These are phyloP conservation scores for Salix koriyanagi DNA, from an alignment of 345 rosid species.

Conservation along the genomic window DNA sequence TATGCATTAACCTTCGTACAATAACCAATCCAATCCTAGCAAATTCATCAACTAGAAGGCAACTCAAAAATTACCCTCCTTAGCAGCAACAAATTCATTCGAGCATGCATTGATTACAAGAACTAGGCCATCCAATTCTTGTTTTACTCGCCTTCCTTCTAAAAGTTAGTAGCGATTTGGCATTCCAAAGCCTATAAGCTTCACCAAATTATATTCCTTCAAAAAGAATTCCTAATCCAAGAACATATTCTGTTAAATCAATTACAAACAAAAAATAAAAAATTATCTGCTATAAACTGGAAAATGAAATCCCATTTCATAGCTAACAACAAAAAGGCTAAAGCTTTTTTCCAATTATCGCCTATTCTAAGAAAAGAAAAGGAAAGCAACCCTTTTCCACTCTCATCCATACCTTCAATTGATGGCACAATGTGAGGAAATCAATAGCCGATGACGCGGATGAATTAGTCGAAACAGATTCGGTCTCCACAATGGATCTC, in stretches of 20 bases:
- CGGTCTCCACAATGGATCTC: constrained; percentile 20
- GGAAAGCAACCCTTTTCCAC: neutral
- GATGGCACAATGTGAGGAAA: constrained; percentile 30
- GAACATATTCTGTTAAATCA: neutral
- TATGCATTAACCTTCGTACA: neutral
- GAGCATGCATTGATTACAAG: neutral
- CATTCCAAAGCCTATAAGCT: neutral
- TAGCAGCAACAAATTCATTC: neutral
- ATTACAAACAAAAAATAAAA: neutral
- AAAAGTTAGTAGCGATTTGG: neutral
- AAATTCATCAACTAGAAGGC: neutral
- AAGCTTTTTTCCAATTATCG: neutral
- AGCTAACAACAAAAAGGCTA: neutral
- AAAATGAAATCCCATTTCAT: neutral
- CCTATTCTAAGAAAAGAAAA: too few species aligned
- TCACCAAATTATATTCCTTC: neutral
- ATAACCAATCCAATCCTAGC: neutral
- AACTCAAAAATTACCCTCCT: neutral
- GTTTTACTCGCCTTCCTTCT: neutral
- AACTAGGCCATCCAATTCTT: neutral
- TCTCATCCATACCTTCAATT: constrained; percentile 13
- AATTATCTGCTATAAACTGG: neutral
- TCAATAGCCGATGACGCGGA: constrained; percentile 24
- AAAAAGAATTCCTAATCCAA: neutral
- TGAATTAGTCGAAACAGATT: constrained; percentile 12